Conservation (phyloP, 441 rosid genomes). For the Erysimum pusillum region DNA sequence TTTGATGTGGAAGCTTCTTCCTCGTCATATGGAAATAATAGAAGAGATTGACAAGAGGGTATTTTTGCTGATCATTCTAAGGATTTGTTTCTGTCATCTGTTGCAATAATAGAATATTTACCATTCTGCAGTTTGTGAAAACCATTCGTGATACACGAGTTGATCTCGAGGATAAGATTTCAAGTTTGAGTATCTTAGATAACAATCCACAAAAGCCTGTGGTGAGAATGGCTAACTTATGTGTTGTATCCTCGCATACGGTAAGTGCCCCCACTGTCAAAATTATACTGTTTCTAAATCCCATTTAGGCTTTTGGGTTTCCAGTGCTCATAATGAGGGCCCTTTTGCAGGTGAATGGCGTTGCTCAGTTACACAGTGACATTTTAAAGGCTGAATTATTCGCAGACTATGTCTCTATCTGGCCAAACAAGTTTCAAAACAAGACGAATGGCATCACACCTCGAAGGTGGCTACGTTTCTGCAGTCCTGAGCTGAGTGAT, state of each 20-base stretch:
- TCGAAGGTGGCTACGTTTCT: slow-evolving; percentile 94
- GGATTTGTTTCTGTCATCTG: slow-evolving; percentile 20
- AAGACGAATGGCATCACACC: slow-evolving; percentile 98
- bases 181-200: slow-evolving; percentile 85
- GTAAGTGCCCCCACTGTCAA: slow-evolving; percentile 55
- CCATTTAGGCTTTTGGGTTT: slow-evolving; percentile 21
- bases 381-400: slow-evolving; percentile 89
- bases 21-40: slow-evolving; percentile 99
- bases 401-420: slow-evolving; percentile 90
- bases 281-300: not conserved
- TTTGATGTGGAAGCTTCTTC: slow-evolving; percentile 97
- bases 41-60: slow-evolving; percentile 96
- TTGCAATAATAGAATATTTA: slow-evolving; percentile 28
- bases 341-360: slow-evolving; percentile 88
- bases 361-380: slow-evolving; percentile 98
- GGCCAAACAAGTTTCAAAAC: slow-evolving; percentile 96
- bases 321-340: slow-evolving; percentile 28
- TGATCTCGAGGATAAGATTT: slow-evolving; percentile 86
- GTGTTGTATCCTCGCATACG: slow-evolving; percentile 90
- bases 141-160: slow-evolving; percentile 59
- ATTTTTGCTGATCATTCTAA: slow-evolving; percentile 35
- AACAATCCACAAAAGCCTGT: slow-evolving; percentile 91
- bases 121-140: slow-evolving; percentile 72
- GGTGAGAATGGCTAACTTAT: slow-evolving; percentile 98
- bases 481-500: slow-evolving; percentile 95